Base-by-base conservation (phyloP, 176 grass and related monocot species). In the Aegilops tauschii region DNA sequence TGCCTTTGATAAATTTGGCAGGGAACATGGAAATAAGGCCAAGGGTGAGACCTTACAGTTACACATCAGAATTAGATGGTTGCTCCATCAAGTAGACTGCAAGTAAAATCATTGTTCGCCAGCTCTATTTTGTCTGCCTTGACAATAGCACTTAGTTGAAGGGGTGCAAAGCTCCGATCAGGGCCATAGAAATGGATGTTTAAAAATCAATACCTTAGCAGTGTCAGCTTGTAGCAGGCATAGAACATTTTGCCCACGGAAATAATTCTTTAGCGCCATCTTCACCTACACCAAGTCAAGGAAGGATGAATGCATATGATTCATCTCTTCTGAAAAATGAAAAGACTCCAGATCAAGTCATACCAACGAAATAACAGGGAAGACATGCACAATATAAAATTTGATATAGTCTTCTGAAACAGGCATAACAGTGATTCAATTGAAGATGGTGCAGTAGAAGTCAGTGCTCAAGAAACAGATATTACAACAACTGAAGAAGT, bases 251-350 rank as follows among this genome's bases (percentile, higher is more conserved):
- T 84, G 84, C 28, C 83, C 85, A 8, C 65, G 7, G 45, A 92
- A 97, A 49, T 90, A 95, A 71, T 95, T 97, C 1, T 47, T 89
- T 76, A 95, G 69, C 28, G 87, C 79, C 87, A 85, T 95, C 91
- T 83, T 98, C n/a, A 95, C 93, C 93, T 98, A 83, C 61, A 88
- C 11, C 31, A 90, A 49, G 65, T 20, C 21, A 40, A 90, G 16
- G 28, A 39, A 83, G 25, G 52, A 85, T 32, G 39, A 66, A 45
- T 30, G 25, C 1, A 34, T 36, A 36, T 0, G 65, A 8, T 65
- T 81, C 42, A 42, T 37, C 32, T 58, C 4, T 50, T 79, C 56
- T 32, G 23, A 71, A 59, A 78, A 28, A 29, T 25, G 11, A 5
- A 50, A 50, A 50, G 4, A 3, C 9, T 74, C 3, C 16, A 85